Evolutionary conservation across 768 basidiomycete genomes (phyloP).

Genomic region (Leccinellum albellum): DNA sequence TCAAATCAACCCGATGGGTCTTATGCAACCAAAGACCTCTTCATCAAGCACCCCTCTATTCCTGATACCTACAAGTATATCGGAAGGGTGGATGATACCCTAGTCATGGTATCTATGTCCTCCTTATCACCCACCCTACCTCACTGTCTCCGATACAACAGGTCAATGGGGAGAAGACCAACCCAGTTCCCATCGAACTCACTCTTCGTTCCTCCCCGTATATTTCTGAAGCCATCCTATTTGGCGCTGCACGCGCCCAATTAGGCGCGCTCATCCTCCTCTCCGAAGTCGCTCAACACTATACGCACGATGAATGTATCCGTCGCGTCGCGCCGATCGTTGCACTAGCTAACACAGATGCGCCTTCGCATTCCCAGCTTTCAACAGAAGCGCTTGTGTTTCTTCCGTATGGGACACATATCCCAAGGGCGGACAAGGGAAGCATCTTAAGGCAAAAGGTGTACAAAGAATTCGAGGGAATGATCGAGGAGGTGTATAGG

Average conservation of each 20-base stretch:
- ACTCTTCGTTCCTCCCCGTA: neutral
- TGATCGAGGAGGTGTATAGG: constrained; percentile 40
- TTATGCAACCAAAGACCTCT: constrained; percentile 55
- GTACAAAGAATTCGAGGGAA: constrained; percentile 46
- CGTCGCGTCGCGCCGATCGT: too few species aligned
- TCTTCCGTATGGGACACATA: constrained; percentile 43
- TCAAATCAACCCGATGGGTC: constrained; percentile 48
- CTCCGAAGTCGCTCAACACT: constrained; percentile 35
- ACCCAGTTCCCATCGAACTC: constrained; percentile 53
- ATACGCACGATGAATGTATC: constrained; percentile 23
- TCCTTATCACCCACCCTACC: constrained; percentile 4
- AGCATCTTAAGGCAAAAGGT: constrained; percentile 46
- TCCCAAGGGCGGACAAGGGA: constrained; percentile 52
- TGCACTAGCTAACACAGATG: constrained; percentile 46
- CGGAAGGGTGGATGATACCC: constrained; percentile 55
- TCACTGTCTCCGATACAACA: constrained; percentile 17
- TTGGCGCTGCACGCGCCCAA: constrained; percentile 44
- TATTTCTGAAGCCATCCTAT: constrained; percentile 46
- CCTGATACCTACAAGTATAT: constrained; percentile 43
- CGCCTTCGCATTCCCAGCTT: constrained; percentile 41
- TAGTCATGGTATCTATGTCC: constrained; percentile 33
- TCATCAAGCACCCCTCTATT: constrained; percentile 44
- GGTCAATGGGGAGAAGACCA: constrained; percentile 51
- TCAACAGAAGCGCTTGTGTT: constrained; percentile 41
- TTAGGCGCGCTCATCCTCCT: constrained; percentile 47